Conservation (phyloP, 1,139 yeast species). For the Suhomyces guaymorum region DNA sequence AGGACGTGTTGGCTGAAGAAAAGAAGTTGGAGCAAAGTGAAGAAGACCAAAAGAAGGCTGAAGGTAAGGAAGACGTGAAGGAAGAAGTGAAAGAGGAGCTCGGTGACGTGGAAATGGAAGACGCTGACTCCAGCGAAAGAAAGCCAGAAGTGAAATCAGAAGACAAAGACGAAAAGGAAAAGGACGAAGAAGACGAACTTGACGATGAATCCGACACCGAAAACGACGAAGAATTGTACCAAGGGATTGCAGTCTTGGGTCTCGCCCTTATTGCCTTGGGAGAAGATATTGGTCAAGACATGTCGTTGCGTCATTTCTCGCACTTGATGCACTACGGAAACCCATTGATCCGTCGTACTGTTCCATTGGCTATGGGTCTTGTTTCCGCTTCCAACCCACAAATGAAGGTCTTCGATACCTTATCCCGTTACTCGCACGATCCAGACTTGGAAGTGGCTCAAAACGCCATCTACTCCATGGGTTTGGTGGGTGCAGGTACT, state of each 20-base stretch:
- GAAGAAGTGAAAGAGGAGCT: conserved; percentile 13
- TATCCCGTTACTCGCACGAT: conserved; percentile 95
- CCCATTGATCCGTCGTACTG: conserved; percentile 87
- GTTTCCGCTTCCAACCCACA: conserved; percentile 93
- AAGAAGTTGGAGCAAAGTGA: conserved; percentile 40
- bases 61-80: conserved; percentile 18
- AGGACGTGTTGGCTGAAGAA: conserved; percentile 35
- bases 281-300: conserved; percentile 96
- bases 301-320: conserved; percentile 95
- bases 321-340: conserved; percentile 98
- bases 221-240: conserved; percentile 66
- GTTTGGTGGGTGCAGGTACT: conserved; percentile 97
- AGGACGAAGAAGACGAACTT: conserved; percentile 29
- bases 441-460: conserved; percentile 92
- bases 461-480: conserved; percentile 96
- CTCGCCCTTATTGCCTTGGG: conserved; percentile 96
- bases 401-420: conserved; percentile 95
- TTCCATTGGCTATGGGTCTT: conserved; percentile 96
- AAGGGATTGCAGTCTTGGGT: conserved; percentile 92
- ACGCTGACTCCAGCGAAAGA: conserved; percentile 28
- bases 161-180: conserved; percentile 28
- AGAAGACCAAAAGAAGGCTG: conserved; percentile 29
- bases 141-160: conserved; percentile 25
- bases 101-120: conserved; percentile 32
- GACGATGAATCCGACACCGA: conserved; percentile 28